phyloP scores from a whole-genome alignment of 768 basidiomycete species.

The Cystofilobasidium capitatum region DNA sequence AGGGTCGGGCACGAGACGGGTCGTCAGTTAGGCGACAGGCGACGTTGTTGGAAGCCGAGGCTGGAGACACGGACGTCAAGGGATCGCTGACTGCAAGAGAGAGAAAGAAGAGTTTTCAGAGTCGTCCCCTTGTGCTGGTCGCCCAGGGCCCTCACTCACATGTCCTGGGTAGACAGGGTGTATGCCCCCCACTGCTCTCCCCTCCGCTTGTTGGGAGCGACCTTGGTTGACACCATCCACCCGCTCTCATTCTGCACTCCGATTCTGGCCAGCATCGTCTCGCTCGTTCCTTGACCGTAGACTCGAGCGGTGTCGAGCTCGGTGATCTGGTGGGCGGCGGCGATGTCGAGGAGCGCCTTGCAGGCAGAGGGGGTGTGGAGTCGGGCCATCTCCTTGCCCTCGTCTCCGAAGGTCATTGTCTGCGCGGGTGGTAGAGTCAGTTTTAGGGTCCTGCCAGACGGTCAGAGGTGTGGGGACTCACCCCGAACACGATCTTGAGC shows the following conservation, averaged over 20 bases:
- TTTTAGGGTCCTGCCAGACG: background rate
- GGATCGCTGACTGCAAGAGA: no score
- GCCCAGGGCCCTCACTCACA: no score
- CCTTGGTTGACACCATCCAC: background rate
- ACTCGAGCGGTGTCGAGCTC: constrained; percentile 43
- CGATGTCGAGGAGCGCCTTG: constrained; percentile 49
- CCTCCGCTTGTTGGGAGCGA: constrained; percentile 1
- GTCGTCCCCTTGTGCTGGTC: no score
- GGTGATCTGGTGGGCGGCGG: constrained; percentile 50
- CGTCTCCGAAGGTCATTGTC: background rate
- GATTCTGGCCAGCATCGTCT: constrained; percentile 47
- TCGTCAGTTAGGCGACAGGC: background rate
- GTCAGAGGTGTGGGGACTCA: background rate
- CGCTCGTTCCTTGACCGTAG: constrained; percentile 36
- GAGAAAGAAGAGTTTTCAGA: no score
- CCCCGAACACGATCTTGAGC: background rate
- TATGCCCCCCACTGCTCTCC: no score
- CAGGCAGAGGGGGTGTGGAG: constrained; percentile 33
- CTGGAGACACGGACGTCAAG: background rate
- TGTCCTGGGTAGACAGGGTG: no score
- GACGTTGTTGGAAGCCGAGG: background rate
- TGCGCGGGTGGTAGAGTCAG: background rate
- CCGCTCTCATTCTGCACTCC: constrained; percentile 34
- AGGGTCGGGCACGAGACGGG: constrained; percentile 41
- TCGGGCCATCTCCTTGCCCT: constrained; percentile 23